phyloP scores from a whole-genome alignment of 768 basidiomycete species.

The Termitomyces sp. region DNA sequence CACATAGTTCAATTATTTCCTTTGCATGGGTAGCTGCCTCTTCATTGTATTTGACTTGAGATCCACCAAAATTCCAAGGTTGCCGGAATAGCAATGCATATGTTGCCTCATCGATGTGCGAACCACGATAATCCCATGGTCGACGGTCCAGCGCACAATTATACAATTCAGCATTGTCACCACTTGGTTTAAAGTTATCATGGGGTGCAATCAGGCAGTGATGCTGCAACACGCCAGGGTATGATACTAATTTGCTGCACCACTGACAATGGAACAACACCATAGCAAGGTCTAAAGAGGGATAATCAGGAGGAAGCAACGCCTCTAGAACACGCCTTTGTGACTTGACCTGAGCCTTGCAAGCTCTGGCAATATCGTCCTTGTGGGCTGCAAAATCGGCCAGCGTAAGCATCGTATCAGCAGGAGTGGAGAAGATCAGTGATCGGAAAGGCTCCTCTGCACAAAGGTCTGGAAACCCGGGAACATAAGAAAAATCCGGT shows the following conservation, averaged over 20 bases:
- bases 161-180: constrained; percentile 12
- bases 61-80: constrained; percentile 21
- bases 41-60: constrained; percentile 23
- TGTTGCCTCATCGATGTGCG: background rate
- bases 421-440: constrained; percentile 17
- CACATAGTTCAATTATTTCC: constrained; percentile 21
- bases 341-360: constrained; percentile 18
- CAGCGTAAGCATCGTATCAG: background rate
- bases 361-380: constrained; percentile 7
- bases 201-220: constrained; percentile 14
- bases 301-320: constrained; percentile 2
- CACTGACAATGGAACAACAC: constrained; percentile 30
- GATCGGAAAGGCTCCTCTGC: constrained; percentile 17
- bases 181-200: background rate
- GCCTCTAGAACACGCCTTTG: constrained; percentile 11
- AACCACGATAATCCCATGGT: background rate
- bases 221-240: constrained; percentile 28
- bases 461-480: constrained; percentile 15
- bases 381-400: constrained; percentile 8
- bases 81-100: background rate
- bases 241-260: constrained; percentile 27
- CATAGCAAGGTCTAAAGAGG: constrained; percentile 23
- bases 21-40: constrained; percentile 21
- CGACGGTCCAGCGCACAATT: background rate
- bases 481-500: background rate